Evolutionary conservation across 176 grass and related monocot species (phyloP), one percentile per base, ranked within the genome.

Genomic region (Bromus sterilis): DNA sequence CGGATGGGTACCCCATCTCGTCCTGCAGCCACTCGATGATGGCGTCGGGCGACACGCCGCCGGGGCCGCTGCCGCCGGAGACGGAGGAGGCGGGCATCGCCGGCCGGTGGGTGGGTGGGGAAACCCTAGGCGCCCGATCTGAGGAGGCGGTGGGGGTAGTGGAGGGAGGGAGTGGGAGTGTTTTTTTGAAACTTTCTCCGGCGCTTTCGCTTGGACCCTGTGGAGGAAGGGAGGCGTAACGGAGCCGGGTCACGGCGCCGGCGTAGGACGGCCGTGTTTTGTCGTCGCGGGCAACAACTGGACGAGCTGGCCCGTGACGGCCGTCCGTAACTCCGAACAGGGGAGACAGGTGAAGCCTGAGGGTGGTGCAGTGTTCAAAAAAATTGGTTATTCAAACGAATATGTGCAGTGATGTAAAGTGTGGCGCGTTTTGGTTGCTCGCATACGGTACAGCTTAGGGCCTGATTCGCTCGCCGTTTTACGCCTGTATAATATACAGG

Each of bases 21-120:
- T 94, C 89, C 78, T 95, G 96, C 29, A 99, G 80, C 96, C 96
- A 99, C 87, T 99, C 96, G 71, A 95, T 80, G 74, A 99, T 99
- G 75, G 85, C 96, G 67, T 99, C 93, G 74, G 96, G 91, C n/a
- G 89, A 83, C 1, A 86, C 90, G 68, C 84, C 84, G 7, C 89
- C 92, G 14, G 89, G 82, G 61, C 80, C 88, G 66, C 79, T 86
- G 66, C 88, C 79, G 18, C 88, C 83, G 36, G 88, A 86, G 66
- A 86, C 83, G 66, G 88, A 90, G 83, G 88, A 90, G 74, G 88
- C 44, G 44, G 87, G 89, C 89, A 94, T 94, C 60, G 80, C 78
- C 30, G 46, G 56, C 62, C 43, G 62, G 32, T 66, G 69, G 69
- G 32, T 66, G 69, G 69, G 56, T 21, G 9, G 59, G 64, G 8